These are phyloP conservation scores for Hypomontagnella monticulosa DNA, from an alignment of 495 filamentous ascomycete genomes.

Conservation along the genomic window DNA sequence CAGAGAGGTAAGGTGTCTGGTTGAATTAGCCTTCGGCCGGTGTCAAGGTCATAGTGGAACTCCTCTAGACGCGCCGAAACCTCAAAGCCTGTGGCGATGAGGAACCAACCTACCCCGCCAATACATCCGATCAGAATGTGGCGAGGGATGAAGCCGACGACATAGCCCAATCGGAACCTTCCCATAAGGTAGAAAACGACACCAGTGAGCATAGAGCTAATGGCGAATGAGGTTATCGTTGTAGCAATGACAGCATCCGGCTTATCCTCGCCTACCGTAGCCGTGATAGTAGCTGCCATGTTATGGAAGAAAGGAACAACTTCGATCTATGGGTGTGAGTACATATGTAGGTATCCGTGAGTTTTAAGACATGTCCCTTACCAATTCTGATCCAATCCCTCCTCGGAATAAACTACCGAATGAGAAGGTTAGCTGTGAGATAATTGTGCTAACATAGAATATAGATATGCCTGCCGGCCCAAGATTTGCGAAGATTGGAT, in stretches of 20 bases:
- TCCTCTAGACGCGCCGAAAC: conserved; percentile 91
- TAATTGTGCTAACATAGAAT: conserved; percentile 97
- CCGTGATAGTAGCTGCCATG: conserved; percentile 91
- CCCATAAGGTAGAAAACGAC: conserved; percentile 92
- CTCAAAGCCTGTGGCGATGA: conserved; percentile 89
- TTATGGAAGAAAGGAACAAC: conserved; percentile 98
- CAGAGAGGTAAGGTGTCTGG: conserved; percentile 81
- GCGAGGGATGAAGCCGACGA: conserved; percentile 95
- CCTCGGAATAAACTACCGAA: conserved; percentile 89
- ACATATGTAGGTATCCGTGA: conserved; percentile 7
- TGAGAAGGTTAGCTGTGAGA: conserved; percentile 94
- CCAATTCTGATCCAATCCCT: conserved; percentile 95
- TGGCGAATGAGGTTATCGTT: conserved; percentile 87
- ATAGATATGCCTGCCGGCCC: conserved; percentile 96
- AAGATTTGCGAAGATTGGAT: conserved; percentile 80
- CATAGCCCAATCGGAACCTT: conserved; percentile 80
- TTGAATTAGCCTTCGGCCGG: conserved; percentile 74
- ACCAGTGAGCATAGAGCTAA: conserved; percentile 92
- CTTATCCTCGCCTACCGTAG: conserved; percentile 78
- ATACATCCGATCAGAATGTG: conserved; percentile 98
- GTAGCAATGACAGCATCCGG: conserved; percentile 88
- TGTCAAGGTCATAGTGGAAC: conserved; percentile 80
- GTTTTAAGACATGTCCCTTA: conserved; percentile 46
- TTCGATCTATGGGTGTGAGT: conserved; percentile 83
- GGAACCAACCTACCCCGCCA: conserved; percentile 96